phyloP scores from a whole-genome alignment of 116 monocot genomes.

The Zostera marina region DNA sequence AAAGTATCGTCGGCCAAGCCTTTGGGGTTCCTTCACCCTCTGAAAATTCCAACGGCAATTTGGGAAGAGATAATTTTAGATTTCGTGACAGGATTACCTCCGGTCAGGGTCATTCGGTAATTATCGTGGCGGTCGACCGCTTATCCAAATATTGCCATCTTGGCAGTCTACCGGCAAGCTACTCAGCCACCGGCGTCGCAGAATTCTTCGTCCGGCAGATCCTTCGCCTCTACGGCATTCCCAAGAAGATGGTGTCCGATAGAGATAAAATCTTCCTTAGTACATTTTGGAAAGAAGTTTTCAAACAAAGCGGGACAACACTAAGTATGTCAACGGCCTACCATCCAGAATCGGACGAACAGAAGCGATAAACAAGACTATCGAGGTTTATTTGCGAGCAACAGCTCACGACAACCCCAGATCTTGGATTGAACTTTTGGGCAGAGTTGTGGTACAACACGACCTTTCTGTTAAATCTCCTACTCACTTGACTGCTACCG shows the following conservation, averaged over 20 bases:
- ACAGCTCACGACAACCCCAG: not conserved
- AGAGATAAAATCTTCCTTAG: not conserved
- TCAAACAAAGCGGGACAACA: not conserved
- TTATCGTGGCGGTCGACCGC: not conserved
- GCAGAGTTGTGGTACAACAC: conserved; percentile 8
- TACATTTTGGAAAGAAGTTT: not conserved
- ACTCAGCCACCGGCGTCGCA: not conserved
- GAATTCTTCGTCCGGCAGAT: not conserved
- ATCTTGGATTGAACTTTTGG: not conserved
- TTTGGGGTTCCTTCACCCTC: not conserved
- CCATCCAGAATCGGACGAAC: not conserved
- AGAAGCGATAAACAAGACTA: not conserved
- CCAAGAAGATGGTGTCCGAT: not conserved
- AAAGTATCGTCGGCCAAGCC: not conserved
- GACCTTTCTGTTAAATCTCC: no score
- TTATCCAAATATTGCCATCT: not conserved
- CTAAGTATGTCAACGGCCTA: not conserved
- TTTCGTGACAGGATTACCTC: not conserved
- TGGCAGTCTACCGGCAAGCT: no score
- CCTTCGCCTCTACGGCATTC: not conserved
- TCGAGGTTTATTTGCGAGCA: not conserved
- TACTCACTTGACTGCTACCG: no score
- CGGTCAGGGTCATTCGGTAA: not conserved
- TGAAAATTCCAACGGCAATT: not conserved
- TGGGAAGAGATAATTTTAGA: no score